These are phyloP conservation scores for Closterium sp. DNA, from an alignment of 139 green algal genomes.

Conservation along the genomic window DNA sequence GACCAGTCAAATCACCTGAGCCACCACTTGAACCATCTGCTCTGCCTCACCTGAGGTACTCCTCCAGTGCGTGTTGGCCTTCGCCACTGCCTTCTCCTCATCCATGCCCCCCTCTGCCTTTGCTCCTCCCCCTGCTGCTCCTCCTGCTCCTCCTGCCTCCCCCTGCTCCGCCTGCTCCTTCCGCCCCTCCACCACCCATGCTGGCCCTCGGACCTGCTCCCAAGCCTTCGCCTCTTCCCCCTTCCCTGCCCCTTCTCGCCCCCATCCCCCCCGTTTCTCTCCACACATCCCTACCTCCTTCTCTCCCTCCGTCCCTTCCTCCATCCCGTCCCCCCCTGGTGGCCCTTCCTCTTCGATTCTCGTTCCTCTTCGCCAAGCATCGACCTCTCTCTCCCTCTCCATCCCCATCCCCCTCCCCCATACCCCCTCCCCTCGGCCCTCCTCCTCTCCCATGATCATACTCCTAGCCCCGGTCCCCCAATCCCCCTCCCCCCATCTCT, in stretches of 20 bases:
- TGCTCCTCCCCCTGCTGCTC: too few species aligned
- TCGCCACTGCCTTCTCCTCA: conserved; percentile 16
- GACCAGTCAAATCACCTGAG: too few species aligned
- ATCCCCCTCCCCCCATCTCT: not conserved
- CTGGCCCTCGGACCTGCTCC: too few species aligned
- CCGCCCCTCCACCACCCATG: not conserved
- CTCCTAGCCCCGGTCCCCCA: not conserved
- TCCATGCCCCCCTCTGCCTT: not conserved
- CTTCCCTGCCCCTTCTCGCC: not conserved
- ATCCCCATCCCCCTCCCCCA: not conserved
- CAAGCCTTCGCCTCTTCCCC: not conserved
- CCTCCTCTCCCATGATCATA: not conserved
- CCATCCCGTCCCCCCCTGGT: not conserved
- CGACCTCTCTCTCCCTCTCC: not conserved
- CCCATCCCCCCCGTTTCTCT: not conserved
- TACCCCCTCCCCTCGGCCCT: not conserved
- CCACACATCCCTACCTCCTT: not conserved
- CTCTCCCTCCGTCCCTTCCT: not conserved
- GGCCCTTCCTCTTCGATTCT: not conserved
- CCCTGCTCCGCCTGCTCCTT: not conserved
- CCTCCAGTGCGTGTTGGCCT: not conserved
- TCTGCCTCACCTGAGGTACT: conserved; percentile 13
- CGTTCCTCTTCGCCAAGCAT: not conserved
- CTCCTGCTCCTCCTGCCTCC: not conserved
- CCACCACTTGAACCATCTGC: too few species aligned